Evolutionary conservation across 768 basidiomycete species (phyloP).

Genomic region (Trametes coccinea): DNA sequence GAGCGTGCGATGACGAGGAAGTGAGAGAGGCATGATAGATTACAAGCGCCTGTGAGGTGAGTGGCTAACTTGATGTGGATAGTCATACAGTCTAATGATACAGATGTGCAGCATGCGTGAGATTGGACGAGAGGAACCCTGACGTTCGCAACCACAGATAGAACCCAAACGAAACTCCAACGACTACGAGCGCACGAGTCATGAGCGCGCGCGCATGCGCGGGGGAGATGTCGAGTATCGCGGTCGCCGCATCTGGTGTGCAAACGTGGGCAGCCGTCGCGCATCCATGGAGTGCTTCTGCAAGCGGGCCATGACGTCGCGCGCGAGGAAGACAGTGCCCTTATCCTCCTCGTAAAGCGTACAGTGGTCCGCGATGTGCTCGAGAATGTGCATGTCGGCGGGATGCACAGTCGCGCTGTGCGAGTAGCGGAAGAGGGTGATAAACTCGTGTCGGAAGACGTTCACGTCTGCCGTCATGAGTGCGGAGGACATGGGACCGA

Average conservation of each 20-base stretch:
- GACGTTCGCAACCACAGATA: neutral
- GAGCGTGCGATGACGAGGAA: neutral
- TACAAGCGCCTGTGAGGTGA: neutral
- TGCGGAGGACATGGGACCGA: slow-evolving; percentile 29
- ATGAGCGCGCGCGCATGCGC: slow-evolving; percentile 1
- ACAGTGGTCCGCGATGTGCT: slow-evolving; percentile 32
- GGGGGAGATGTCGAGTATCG: neutral
- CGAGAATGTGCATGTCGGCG: slow-evolving; percentile 37
- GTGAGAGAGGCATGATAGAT: neutral
- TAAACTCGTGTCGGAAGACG: slow-evolving; percentile 41
- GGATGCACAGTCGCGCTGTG: slow-evolving; percentile 36
- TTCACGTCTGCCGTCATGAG: slow-evolving; percentile 33
- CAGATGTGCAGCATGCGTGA: neutral
- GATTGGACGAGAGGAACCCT: neutral
- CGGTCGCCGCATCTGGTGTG: slow-evolving; percentile 3
- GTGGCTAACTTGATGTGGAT: neutral
- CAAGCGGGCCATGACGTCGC: slow-evolving; percentile 36
- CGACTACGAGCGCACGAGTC: neutral
- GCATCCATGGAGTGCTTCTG: slow-evolving; percentile 28
- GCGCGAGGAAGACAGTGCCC: slow-evolving; percentile 38
- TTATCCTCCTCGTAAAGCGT: slow-evolving; percentile 37
- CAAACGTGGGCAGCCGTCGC: neutral
- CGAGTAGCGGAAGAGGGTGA: slow-evolving; percentile 41
- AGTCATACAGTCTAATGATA: neutral
- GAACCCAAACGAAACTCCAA: neutral